Percentiles rank a stretch among this genome's conserved stretches.
phyloP scores from a whole-genome alignment of 495 filamentous ascomycete species.

The Pseudotulostoma volvatum region DNA sequence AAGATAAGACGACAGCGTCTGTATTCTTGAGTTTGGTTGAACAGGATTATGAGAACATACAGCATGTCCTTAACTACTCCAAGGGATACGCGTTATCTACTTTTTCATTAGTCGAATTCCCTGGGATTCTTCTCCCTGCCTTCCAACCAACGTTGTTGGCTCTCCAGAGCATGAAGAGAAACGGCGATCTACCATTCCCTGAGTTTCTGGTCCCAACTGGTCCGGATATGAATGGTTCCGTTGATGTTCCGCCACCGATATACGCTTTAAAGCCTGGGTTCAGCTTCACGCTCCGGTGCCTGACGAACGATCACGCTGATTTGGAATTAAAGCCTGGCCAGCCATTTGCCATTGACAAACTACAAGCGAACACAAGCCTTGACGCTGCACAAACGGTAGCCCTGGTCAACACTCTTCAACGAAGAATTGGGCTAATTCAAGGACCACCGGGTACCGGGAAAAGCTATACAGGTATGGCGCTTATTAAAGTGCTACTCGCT shows the following conservation, averaged over 20 bases:
- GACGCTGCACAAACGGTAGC: slow-evolving; percentile 42
- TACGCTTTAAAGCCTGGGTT: slow-evolving; percentile 38
- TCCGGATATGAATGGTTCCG: neutral
- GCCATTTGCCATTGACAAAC: slow-evolving; percentile 2
- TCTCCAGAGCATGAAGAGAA: slow-evolving; percentile 40
- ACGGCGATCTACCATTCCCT: slow-evolving; percentile 39
- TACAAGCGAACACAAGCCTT: slow-evolving; percentile 20
- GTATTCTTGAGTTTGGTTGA: slow-evolving; percentile 8
- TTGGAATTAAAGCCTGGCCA: slow-evolving; percentile 18
- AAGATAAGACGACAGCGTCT: slow-evolving; percentile 5
- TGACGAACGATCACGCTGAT: slow-evolving; percentile 21
- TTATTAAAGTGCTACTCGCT: slow-evolving; percentile 40
- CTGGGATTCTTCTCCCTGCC: slow-evolving; percentile 46
- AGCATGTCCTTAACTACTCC: slow-evolving; percentile 15
- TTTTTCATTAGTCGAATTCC: slow-evolving; percentile 48
- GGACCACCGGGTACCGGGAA: slow-evolving; percentile 69
- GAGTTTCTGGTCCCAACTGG: slow-evolving; percentile 35
- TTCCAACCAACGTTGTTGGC: slow-evolving; percentile 52
- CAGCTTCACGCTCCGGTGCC: slow-evolving; percentile 32
- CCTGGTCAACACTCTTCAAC: slow-evolving; percentile 36
- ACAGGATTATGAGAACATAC: slow-evolving; percentile 10
- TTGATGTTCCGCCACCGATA: slow-evolving; percentile 29
- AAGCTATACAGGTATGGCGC: slow-evolving; percentile 18
- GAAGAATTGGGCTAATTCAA: slow-evolving; percentile 46
- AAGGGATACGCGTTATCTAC: neutral